Evolutionary conservation across 495 filamentous ascomycete species (phyloP).

Genomic region (Lasiosphaeria ovina): DNA sequence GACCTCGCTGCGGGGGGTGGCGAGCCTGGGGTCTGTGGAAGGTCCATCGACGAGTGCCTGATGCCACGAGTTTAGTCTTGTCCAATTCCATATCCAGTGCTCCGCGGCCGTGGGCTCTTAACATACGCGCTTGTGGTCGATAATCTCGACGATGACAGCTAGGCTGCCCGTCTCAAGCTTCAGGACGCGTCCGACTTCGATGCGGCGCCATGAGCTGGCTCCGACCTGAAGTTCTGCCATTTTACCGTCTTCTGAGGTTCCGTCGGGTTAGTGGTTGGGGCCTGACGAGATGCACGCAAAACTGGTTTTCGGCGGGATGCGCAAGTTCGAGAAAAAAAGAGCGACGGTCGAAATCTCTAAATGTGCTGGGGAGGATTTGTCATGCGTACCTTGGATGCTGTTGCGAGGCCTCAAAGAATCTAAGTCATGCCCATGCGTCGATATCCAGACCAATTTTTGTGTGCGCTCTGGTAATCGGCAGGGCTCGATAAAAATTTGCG

Average conservation of each 20-base stretch:
- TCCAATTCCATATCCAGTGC: slow-evolving; percentile 12
- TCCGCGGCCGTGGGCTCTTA: slow-evolving; percentile 9
- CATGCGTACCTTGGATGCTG: slow-evolving; percentile 37
- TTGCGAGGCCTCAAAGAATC: slow-evolving; percentile 37
- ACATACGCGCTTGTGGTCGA: slow-evolving; percentile 99
- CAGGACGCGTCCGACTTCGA: slow-evolving; percentile 96
- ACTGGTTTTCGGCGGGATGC: slow-evolving; percentile 17
- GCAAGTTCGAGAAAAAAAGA: slow-evolving; percentile 16
- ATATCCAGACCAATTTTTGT: slow-evolving; percentile 39
- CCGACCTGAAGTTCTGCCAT: slow-evolving; percentile 38
- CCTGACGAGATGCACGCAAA: slow-evolving; percentile 9
- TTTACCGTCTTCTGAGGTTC: slow-evolving; percentile 25
- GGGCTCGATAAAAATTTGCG: slow-evolving; percentile 36
- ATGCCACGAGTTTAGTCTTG: slow-evolving; percentile 33
- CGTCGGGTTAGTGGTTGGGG: slow-evolving; percentile 26
- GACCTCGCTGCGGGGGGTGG: slow-evolving; percentile 79
- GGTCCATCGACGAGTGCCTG: slow-evolving; percentile 96
- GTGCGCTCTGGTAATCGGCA: slow-evolving; percentile 38
- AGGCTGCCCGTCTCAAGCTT: slow-evolving; percentile 76
- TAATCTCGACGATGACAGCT: slow-evolving; percentile 95
- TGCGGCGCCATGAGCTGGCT: slow-evolving; percentile 66
- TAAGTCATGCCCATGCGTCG: slow-evolving; percentile 34
- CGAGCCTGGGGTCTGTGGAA: slow-evolving; percentile 67
- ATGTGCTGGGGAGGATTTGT: slow-evolving; percentile 17
- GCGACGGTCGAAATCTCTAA: slow-evolving; percentile 13